Base-by-base conservation (phyloP, 805 yeast genomes). In the Zygoascus biomembranicola region DNA sequence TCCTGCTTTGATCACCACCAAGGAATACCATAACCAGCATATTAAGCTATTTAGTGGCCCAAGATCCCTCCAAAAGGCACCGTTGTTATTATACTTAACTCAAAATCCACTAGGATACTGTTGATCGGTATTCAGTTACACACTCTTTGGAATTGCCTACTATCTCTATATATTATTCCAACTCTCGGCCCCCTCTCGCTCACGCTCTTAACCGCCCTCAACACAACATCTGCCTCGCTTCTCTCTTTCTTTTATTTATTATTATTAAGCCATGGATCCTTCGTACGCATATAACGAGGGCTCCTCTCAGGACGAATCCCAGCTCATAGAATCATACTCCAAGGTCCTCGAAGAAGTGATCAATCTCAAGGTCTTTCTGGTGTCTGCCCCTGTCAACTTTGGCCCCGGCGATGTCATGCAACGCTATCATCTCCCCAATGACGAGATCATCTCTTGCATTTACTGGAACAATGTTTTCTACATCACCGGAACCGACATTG, bases 381-480 rank as follows among this genome's bases (percentile, higher is more conserved):
- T 89, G 2, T 88, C 96, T 0, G 98, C 98, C 0, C 98, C 99
- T 0, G 92, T 94, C 4, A 86, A 85, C 63, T 92, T 97, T 96
- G 89, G 83, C 64, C 86, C 82, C 55, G 83, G 85, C 61, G 97
- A 92, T 66, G 84, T 88, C 47, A 87, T 94, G 49, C 77, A 96
- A 64, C 74, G 96, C 52, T 92, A 88, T 68, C 85, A 84, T 65
- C 71, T 92, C 49, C 90, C 89, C 61, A 86, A 85, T 58, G 95
- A 87, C 55, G 97, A 90, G 67, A 94, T 92, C 2, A 89, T 92
- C 60, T 89, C 89, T n/a, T 92, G 99, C 69, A 89, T 94, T 0
- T 84, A 78, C 61, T 92, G 98, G 97, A 87, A 89, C 63, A 85
- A 86, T 63, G 73, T 90, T 13, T 92, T 85, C 66, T 90, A 86